Conservation (phyloP, 2,329 filamentous ascomycete species). For the Herpotrichia juniperi region DNA sequence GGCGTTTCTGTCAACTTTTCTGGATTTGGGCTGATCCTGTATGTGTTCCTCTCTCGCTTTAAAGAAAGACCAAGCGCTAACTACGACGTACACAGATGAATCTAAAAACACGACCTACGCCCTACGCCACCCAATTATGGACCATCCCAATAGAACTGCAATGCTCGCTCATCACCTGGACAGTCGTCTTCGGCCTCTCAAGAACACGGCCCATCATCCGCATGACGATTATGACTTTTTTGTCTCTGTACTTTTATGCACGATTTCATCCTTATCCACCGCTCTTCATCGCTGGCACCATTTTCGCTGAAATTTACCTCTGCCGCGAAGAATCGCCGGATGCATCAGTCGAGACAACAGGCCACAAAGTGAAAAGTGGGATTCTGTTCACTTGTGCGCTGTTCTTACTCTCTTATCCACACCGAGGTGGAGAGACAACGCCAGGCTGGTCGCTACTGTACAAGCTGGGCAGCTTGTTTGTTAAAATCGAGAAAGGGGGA, state of each 20-base stretch:
- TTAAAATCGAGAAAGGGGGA: background rate
- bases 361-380: background rate
- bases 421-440: background rate
- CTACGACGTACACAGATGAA: background rate
- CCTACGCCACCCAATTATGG: background rate
- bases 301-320: background rate
- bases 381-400: background rate
- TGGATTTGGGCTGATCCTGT: background rate
- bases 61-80: background rate
- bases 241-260: background rate
- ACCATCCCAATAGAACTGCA: background rate
- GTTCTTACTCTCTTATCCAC: background rate
- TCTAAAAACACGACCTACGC: background rate
- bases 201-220: background rate
- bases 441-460: background rate
- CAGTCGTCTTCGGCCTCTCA: background rate
- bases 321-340: background rate
- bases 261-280: background rate
- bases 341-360: background rate
- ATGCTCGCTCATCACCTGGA: background rate
- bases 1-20: background rate
- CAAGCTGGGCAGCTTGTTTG: background rate
- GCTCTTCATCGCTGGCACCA: background rate
- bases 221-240: background rate
- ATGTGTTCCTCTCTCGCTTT: background rate